phyloP scores from a whole-genome alignment of 139 green algal genomes.

The Pseudopediastrum boryanum region DNA sequence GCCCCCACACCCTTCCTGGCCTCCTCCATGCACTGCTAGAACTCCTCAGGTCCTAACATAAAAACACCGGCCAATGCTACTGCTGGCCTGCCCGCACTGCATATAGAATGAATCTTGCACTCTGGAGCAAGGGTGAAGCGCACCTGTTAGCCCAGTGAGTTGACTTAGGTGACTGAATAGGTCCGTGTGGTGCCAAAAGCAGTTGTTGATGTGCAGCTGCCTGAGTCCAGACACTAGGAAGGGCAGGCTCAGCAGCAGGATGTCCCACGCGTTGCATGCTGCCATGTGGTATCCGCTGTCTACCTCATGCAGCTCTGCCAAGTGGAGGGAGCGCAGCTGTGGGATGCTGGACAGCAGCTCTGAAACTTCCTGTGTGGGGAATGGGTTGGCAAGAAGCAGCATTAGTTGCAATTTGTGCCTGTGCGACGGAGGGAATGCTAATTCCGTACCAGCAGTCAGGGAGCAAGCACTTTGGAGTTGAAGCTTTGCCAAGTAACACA shows the following conservation, averaged over 20 bases:
- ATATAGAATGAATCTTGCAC: too few relatives aligned
- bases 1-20: neutral
- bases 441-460: too few relatives aligned
- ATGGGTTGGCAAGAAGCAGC: too few relatives aligned
- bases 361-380: conserved; percentile 25
- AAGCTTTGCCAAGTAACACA: too few relatives aligned
- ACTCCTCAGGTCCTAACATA: neutral
- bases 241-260: neutral
- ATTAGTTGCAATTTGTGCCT: too few relatives aligned
- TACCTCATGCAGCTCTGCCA: conserved; percentile 30
- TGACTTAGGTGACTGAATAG: conserved; percentile 24
- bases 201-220: neutral
- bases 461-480: too few relatives aligned
- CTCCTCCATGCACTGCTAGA: neutral
- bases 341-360: neutral
- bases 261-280: conserved; percentile 14
- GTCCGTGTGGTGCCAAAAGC: conserved; percentile 27
- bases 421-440: too few relatives aligned
- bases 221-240: neutral
- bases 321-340: neutral
- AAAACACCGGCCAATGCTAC: neutral
- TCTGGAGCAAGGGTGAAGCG: too few relatives aligned
- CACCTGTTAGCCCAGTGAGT: conserved; percentile 18
- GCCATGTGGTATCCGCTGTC: conserved; percentile 21
- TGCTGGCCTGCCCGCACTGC: neutral